Conservation (phyloP, 371 early-diverging fungal genomes). For the Mucor circinelloides region DNA sequence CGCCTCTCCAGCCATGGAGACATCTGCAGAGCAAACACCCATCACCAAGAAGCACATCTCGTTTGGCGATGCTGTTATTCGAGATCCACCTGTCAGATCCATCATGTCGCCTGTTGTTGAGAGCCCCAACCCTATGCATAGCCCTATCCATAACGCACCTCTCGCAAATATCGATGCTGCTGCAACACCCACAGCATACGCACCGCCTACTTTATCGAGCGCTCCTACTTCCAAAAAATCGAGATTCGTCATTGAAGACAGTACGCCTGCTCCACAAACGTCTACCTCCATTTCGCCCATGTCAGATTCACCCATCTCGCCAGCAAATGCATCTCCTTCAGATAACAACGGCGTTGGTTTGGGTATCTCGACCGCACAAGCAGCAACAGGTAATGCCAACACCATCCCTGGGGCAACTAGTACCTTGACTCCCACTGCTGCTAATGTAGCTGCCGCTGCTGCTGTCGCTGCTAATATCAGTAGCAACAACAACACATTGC, state of each 20-base stretch:
- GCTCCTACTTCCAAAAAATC: conserved; percentile 23
- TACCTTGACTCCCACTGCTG: background rate
- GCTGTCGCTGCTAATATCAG: conserved; percentile 1
- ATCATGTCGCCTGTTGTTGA: conserved; percentile 11
- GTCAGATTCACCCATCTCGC: background rate
- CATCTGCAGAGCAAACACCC: background rate
- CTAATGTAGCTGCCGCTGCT: background rate
- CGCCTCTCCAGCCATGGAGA: background rate
- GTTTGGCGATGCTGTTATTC: conserved; percentile 43
- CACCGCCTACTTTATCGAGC: background rate
- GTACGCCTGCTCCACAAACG: background rate
- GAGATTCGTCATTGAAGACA: conserved; percentile 28
- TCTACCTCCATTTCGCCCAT: background rate
- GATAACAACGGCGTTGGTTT: conserved; percentile 7
- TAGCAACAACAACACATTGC: conserved; percentile 6
- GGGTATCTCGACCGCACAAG: conserved; percentile 2
- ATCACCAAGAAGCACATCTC: conserved; percentile 44
- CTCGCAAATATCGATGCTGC: background rate
- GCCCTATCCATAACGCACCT: background rate
- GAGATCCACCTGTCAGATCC: conserved; percentile 11
- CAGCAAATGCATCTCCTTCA: conserved; percentile 4
- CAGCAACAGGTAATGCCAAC: background rate
- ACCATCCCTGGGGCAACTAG: background rate
- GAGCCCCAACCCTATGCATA: conserved; percentile 1
- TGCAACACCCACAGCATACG: background rate